These are phyloP conservation scores for Syzygium grande DNA, from an alignment of 345 rosid species.

Conservation along the genomic window DNA sequence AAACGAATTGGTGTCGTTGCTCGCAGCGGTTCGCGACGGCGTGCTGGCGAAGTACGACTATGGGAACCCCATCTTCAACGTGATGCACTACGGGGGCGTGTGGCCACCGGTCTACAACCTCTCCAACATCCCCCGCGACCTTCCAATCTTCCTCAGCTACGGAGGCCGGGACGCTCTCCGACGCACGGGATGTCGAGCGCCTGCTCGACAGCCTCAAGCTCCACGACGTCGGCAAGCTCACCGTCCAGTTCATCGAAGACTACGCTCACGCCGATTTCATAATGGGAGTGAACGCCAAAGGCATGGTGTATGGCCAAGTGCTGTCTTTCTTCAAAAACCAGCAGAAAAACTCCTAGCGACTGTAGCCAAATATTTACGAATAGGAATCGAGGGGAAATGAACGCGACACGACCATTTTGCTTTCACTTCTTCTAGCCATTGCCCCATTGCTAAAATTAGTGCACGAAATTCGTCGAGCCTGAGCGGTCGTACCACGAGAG, in stretches of 20 bases:
- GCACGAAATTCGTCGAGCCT: neutral
- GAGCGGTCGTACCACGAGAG: neutral
- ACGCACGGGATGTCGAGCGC: slow-evolving; percentile 45
- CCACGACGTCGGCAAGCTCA: slow-evolving; percentile 57
- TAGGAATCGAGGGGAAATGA: neutral
- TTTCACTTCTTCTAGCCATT: neutral
- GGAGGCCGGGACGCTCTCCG: slow-evolving; percentile 69
- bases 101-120: slow-evolving; percentile 63
- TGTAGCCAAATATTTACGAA: neutral
- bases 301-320: slow-evolving; percentile 56
- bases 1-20: neutral
- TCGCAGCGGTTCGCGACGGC: slow-evolving; percentile 58
- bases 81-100: slow-evolving; percentile 53
- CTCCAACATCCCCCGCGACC: slow-evolving; percentile 59
- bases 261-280: slow-evolving; percentile 90
- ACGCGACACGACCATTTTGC: neutral
- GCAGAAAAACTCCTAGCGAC: neutral
- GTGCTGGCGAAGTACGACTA: slow-evolving; percentile 65
- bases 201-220: slow-evolving; percentile 54
- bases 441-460: neutral
- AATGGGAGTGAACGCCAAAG: slow-evolving; percentile 80
- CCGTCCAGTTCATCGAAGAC: slow-evolving; percentile 47
- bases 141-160: slow-evolving; percentile 70
- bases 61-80: slow-evolving; percentile 34
- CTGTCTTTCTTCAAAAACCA: slow-evolving; percentile 34